Percentiles rank a stretch among this genome's conserved stretches.
phyloP scores from a whole-genome alignment of 2,329 filamentous ascomycete genomes.

The Cladophialophora bantiana region DNA sequence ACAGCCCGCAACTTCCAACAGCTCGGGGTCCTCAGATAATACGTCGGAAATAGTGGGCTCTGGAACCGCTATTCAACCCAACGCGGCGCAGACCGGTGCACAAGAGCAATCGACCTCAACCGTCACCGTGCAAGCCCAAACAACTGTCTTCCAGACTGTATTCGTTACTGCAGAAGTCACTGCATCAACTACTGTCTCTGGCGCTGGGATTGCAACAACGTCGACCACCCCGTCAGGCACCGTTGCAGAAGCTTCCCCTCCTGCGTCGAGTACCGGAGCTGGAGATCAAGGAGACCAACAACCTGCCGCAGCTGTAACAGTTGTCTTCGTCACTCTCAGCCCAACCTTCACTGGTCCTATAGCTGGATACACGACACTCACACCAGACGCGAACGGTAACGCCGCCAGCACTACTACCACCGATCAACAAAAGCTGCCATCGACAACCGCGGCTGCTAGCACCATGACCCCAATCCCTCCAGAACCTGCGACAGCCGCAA shows the following conservation, averaged over 20 bases:
- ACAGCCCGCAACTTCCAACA: not conserved
- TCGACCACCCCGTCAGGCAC: conserved; percentile 8
- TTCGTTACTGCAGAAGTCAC: conserved; percentile 30
- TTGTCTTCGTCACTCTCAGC: conserved; percentile 60
- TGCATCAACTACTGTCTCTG: conserved; percentile 3
- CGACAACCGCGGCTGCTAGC: not conserved
- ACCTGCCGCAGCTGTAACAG: conserved; percentile 20
- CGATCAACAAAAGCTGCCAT: not conserved
- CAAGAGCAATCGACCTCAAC: conserved; percentile 19
- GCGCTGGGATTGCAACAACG: not conserved
- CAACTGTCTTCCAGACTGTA: conserved; percentile 25
- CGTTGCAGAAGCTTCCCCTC: conserved; percentile 4
- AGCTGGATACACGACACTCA: conserved; percentile 54
- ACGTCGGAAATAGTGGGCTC: conserved; percentile 1
- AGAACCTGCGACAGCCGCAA: conserved; percentile 1
- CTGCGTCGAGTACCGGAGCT: not conserved
- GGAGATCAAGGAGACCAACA: conserved; percentile 3
- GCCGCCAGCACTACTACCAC: not conserved
- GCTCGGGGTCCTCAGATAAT: not conserved
- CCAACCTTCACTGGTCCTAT: conserved; percentile 60
- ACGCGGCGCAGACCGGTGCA: conserved; percentile 4
- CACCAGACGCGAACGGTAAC: conserved; percentile 14
- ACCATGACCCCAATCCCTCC: not conserved
- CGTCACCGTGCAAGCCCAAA: conserved; percentile 27
- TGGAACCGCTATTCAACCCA: conserved; percentile 21